Evolutionary conservation across 371 early-diverging fungal species (phyloP).

Genomic region (Funneliformis caledonium): DNA sequence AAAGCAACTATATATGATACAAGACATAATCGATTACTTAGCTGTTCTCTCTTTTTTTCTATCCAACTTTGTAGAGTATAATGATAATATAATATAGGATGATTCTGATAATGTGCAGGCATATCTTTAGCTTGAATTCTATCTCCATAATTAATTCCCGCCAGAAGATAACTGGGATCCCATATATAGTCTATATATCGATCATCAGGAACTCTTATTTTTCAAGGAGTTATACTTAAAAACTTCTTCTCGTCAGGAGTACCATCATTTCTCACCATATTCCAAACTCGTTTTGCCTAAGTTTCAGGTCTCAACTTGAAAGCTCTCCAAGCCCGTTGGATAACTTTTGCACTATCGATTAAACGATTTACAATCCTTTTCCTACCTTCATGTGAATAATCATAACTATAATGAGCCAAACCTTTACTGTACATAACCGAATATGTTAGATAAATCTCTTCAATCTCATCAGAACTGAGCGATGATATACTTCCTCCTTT

Average conservation of each 20-base stretch:
- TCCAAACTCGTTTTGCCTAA: background rate
- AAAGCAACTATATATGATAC: constrained; percentile 15
- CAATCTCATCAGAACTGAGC: background rate
- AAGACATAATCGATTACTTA: background rate
- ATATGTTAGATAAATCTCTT: too few relatives aligned
- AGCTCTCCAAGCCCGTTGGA: too few relatives aligned
- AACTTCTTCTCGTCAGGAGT: background rate
- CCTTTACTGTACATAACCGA: too few relatives aligned
- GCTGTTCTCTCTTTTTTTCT: background rate
- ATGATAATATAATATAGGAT: background rate
- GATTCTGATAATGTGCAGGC: too few relatives aligned
- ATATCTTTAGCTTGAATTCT: too few relatives aligned
- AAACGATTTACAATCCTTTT: too few relatives aligned
- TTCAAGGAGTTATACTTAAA: background rate
- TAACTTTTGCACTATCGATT: too few relatives aligned
- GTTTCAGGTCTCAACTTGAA: background rate
- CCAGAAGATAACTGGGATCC: too few relatives aligned
- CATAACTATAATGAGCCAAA: too few relatives aligned
- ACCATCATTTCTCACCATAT: constrained; percentile 13
- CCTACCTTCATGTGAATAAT: too few relatives aligned
- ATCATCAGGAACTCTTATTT: background rate
- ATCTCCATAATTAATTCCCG: too few relatives aligned
- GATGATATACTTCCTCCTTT: background rate
- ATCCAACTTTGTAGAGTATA: background rate
- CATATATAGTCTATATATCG: background rate